Percentiles rank a stretch among this genome's conserved stretches.
Evolutionary conservation across 2,329 filamentous ascomycete genomes (phyloP).

Genomic region (Colletotrichum truncatum): DNA sequence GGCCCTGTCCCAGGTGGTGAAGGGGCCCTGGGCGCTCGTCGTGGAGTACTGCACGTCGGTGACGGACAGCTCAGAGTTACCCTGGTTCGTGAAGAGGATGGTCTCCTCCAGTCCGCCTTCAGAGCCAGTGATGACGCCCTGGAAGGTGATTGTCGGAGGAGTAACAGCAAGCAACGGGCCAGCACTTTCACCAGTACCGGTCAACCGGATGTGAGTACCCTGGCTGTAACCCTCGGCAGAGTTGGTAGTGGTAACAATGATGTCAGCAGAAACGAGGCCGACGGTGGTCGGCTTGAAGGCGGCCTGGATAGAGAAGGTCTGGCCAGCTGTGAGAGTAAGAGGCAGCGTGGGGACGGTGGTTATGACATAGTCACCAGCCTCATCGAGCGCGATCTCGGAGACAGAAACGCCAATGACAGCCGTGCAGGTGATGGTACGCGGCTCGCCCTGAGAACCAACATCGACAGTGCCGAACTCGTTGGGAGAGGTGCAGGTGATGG

Average conservation of each 20-base stretch:
- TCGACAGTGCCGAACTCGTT: conserved; percentile 54
- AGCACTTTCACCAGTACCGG: conserved; percentile 57
- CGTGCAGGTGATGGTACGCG: conserved; percentile 53
- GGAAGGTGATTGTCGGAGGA: conserved; percentile 59
- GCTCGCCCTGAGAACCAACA: conserved; percentile 31
- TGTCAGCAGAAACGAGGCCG: conserved; percentile 56
- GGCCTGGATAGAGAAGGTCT: conserved; percentile 52
- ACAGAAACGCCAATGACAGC: conserved; percentile 55
- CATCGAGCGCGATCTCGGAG: conserved; percentile 44
- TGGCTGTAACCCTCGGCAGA: conserved; percentile 53
- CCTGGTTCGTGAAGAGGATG: conserved; percentile 58
- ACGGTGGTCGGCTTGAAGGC: conserved; percentile 55
- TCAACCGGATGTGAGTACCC: conserved; percentile 55
- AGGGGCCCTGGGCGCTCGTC: conserved; percentile 55
- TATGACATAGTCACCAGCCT: conserved; percentile 46
- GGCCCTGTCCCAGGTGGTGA: conserved; percentile 45
- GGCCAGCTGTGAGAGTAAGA: conserved; percentile 42
- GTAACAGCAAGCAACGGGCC: conserved; percentile 55
- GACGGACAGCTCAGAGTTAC: conserved; percentile 55
- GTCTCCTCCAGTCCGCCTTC: conserved; percentile 51
- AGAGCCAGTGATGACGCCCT: conserved; percentile 55
- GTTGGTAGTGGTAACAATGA: conserved; percentile 59
- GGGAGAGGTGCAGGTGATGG: conserved; percentile 62
- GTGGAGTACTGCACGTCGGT: conserved; percentile 53
- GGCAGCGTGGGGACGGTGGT: conserved; percentile 43